Base-by-base conservation (phyloP, 306 rosid genomes). In the Begonia fuchsioides region DNA sequence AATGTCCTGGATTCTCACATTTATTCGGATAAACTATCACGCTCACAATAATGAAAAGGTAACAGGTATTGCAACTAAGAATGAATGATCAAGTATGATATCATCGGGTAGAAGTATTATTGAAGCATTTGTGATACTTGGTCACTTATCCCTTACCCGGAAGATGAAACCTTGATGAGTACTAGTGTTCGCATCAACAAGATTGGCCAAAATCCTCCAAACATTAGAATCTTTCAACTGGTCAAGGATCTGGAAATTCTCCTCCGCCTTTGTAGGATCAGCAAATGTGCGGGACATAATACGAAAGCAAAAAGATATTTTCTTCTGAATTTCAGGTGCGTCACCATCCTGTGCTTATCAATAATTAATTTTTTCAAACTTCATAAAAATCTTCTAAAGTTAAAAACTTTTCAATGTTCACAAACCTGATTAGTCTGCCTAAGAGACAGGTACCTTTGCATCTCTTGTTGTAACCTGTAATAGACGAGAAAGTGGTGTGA, bases 401-500 rank as follows among this genome's bases (percentile, higher is more conserved):
- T 59, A 59, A 41, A 46, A 19, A 41, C 50, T 52, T 49, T 56
- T n/a, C 44, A 54, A 50, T 40, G 62, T 49, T 63, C 67, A 55
- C 80, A 67, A 72, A 85, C 98, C 98, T 82, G 81, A 67, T 65
- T 74, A 62, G 43, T 64, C 72, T 67, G 76, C 77, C 88, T 77
- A 57, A 92, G 69, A 39, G 83, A 75, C 56, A 92, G 76, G 71
- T 79, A 92, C 72, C 65, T 82, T 72, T 79, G 98, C 94, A 86
- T 85, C 86, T 92, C 98, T 79, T 73, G 96, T 52, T 79, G 93
- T 70, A 92, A 67, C 77, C 98, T 92, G 96, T 65, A 77, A 70
- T 13, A 60, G 63, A 69, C 38, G 50, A 72, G 68, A 54, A 73
- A 71, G 63, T 67, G 50, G 60, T 63, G 47, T 8, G 59, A n/a